These are phyloP conservation scores for Phytopythium helicoides DNA, from an alignment of 352 stramenopile genomes.

Conservation along the genomic window DNA sequence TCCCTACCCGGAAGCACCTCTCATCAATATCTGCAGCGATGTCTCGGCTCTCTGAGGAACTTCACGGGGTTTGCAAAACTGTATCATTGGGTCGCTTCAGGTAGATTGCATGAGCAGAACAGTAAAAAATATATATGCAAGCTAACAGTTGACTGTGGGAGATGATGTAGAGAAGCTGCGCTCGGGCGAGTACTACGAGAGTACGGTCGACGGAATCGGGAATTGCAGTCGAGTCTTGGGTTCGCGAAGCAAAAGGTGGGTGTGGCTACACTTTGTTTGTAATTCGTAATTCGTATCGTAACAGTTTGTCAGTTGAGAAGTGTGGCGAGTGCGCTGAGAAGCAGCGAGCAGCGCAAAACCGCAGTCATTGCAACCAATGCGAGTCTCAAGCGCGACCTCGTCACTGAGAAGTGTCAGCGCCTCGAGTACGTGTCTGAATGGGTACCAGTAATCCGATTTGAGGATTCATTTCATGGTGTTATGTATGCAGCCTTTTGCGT, in stretches of 20 bases:
- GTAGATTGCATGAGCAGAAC: constrained; percentile 17
- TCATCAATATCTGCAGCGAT: constrained; percentile 26
- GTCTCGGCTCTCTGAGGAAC: constrained; percentile 23
- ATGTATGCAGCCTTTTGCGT: constrained; percentile 31
- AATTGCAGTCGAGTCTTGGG: constrained; percentile 35
- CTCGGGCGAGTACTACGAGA: constrained; percentile 44
- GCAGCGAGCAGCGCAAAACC: constrained; percentile 38
- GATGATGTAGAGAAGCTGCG: constrained; percentile 30
- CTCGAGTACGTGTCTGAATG: constrained; percentile 34
- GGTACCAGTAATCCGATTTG: neutral
- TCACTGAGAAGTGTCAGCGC: constrained; percentile 56
- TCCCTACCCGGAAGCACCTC: constrained; percentile 28
- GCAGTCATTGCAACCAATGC: constrained; percentile 26
- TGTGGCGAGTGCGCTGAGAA: constrained; percentile 31
- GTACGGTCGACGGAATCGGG: constrained; percentile 51
- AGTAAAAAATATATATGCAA: too few relatives aligned
- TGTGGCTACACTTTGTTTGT: neutral
- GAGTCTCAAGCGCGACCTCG: constrained; percentile 46
- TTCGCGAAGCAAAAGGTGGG: constrained; percentile 21
- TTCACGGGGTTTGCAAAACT: constrained; percentile 32
- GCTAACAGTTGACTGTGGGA: too few relatives aligned
- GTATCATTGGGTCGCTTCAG: constrained; percentile 25
- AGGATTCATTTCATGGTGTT: neutral
- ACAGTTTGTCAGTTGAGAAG: constrained; percentile 22
- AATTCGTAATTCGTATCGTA: neutral